A percentile compares a stretch with the other conserved stretches of the same genome.
phyloP scores from a whole-genome alignment of 495 filamentous ascomycete genomes.

The Margaritispora aquatica region DNA sequence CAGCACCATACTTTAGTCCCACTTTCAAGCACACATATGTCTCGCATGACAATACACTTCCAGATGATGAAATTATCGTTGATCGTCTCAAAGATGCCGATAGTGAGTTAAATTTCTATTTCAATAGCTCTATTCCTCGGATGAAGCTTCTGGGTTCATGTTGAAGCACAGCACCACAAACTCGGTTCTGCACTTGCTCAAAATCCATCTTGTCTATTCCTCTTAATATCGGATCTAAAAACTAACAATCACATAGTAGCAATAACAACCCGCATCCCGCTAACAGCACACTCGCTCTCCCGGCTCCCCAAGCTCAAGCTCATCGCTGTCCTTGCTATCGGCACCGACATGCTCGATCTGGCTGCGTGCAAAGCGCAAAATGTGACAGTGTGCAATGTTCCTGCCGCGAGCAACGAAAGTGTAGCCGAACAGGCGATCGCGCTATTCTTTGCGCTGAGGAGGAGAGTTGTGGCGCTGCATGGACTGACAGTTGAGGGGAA shows the following conservation, averaged over 20 bases:
- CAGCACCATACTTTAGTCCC: conserved; percentile 6
- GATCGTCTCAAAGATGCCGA: background rate
- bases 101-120: background rate
- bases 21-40: conserved; percentile 9
- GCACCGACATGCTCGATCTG: conserved; percentile 45
- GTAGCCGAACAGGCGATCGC: conserved; percentile 51
- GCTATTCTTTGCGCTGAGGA: conserved; percentile 46
- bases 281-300: conserved; percentile 32
- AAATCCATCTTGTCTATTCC: no score
- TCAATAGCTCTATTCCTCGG: background rate
- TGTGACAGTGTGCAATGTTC: conserved; percentile 40
- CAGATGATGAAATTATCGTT: background rate
- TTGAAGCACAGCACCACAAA: no score
- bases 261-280: conserved; percentile 33
- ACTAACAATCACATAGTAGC: conserved; percentile 9
- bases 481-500: conserved; percentile 27
- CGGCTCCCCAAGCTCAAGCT: conserved; percentile 35
- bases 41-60: background rate
- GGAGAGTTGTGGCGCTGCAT: conserved; percentile 40
- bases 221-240: background rate
- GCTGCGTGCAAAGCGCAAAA: conserved; percentile 35
- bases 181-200: no score
- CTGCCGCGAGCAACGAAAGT: conserved; percentile 40
- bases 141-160: no score
- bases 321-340: conserved; percentile 44